Percentiles rank a stretch among this genome's conserved stretches.
Conservation (phyloP, 768 basidiomycete genomes). For the Russula sp. region DNA sequence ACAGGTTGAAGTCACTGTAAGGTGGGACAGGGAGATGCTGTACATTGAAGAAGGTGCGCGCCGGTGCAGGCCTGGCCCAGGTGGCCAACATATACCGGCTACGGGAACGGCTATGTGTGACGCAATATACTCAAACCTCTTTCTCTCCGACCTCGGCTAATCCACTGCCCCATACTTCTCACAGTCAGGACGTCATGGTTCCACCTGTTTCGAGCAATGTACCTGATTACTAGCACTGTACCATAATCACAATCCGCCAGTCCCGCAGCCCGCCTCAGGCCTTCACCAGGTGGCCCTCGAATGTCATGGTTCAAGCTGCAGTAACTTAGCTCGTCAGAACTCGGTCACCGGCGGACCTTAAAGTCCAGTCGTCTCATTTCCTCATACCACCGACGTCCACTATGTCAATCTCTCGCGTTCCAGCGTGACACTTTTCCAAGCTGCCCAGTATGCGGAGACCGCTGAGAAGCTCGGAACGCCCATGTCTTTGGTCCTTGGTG, state of each 20-base stretch:
- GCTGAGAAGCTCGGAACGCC: conserved; percentile 45
- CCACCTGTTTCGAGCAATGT: conserved; percentile 30
- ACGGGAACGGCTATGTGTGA: no score
- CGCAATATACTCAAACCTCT: no score
- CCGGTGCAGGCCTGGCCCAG: no score
- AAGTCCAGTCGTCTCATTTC: conserved; percentile 20
- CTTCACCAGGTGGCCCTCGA: conserved; percentile 22
- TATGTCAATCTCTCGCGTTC: conserved; percentile 63
- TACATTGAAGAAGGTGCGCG: no score
- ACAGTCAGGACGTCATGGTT: conserved; percentile 35
- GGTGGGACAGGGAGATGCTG: no score
- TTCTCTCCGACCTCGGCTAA: conserved; percentile 30
- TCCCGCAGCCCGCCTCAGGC: conserved; percentile 6
- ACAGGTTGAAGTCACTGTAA: no score
- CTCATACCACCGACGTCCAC: conserved; percentile 31
- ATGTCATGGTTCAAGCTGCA: background rate
- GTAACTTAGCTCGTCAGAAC: conserved; percentile 24
- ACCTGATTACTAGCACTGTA: conserved; percentile 15
- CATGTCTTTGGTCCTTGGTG: conserved; percentile 25
- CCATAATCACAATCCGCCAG: background rate
- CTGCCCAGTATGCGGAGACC: conserved; percentile 67
- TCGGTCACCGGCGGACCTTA: conserved; percentile 22
- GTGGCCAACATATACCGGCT: no score
- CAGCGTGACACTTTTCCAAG: conserved; percentile 74
- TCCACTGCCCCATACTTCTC: conserved; percentile 32